These are phyloP conservation scores for Exophiala bonariae DNA, from an alignment of 2,329 filamentous ascomycete genomes.

Conservation along the genomic window DNA sequence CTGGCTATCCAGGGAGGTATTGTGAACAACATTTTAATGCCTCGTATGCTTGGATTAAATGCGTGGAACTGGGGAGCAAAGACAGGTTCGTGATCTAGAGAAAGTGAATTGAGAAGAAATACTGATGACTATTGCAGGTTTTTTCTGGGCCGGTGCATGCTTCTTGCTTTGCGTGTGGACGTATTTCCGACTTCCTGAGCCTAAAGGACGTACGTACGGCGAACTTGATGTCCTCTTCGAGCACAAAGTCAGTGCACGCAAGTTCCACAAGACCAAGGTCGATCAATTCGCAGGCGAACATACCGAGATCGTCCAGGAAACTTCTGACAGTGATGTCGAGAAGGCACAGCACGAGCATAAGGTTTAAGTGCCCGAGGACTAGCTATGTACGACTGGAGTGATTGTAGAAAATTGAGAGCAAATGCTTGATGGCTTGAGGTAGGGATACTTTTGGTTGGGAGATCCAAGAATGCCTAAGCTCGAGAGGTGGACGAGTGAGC, in stretches of 20 bases:
- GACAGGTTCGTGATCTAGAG: slow-evolving; percentile 53
- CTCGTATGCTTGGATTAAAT: slow-evolving; percentile 29
- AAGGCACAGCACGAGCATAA: neutral
- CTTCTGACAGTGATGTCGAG: slow-evolving; percentile 5
- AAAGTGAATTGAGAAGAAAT: no score
- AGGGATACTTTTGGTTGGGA: no score
- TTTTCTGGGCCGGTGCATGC: slow-evolving; percentile 83
- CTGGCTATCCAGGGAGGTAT: slow-evolving; percentile 32
- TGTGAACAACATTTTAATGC: slow-evolving; percentile 37
- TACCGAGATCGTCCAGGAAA: slow-evolving; percentile 9
- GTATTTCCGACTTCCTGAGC: slow-evolving; percentile 78
- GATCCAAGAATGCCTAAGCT: no score
- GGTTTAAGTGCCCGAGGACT: no score
- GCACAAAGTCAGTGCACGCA: slow-evolving; percentile 66
- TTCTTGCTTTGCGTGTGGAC: slow-evolving; percentile 78
- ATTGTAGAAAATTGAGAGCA: no score
- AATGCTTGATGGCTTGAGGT: no score
- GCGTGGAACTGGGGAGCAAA: slow-evolving; percentile 37
- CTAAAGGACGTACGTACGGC: slow-evolving; percentile 75
- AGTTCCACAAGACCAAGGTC: slow-evolving; percentile 55
- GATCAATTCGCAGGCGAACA: slow-evolving; percentile 23
- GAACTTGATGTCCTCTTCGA: slow-evolving; percentile 86
- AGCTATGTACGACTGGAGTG: no score
- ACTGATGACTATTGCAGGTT: slow-evolving; percentile 38
- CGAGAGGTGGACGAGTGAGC: no score